phyloP scores from a whole-genome alignment of 148 eudicot species.

The Tetragonia tetragonoides region DNA sequence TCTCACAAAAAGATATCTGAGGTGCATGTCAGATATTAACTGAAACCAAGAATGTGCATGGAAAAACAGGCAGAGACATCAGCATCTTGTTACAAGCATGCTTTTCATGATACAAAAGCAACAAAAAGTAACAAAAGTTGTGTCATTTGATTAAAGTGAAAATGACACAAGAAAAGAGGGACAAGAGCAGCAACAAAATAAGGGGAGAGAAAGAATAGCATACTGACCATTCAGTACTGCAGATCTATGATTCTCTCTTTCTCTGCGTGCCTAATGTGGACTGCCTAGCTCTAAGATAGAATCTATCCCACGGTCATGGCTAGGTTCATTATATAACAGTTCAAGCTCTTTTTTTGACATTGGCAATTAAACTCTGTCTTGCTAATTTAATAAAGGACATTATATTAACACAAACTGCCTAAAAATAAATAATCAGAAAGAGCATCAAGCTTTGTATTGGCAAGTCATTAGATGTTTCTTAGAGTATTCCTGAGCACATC shows the following conservation, averaged over 20 bases:
- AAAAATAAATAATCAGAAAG: no score
- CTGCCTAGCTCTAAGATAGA: neutral
- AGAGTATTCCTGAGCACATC: no score
- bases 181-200: neutral
- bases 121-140: neutral
- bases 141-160: neutral
- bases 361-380: no score
- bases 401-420: no score
- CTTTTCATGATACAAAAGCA: neutral
- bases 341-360: no score
- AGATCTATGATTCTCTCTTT: neutral
- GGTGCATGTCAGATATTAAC: neutral
- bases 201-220: neutral
- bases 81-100: neutral
- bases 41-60: neutral
- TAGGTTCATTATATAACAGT: constrained; percentile 10
- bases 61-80: no score
- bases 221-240: neutral
- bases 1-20: neutral
- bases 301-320: constrained; percentile 16
- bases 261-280: no score
- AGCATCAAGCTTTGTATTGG: no score
- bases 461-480: no score
- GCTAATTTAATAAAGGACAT: no score
- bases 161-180: neutral